Evolutionary conservation across 1,284 basidiomycete genomes (phyloP), one percentile per base, ranked within the genome.

Genomic region (Trichosporon inkin): DNA sequence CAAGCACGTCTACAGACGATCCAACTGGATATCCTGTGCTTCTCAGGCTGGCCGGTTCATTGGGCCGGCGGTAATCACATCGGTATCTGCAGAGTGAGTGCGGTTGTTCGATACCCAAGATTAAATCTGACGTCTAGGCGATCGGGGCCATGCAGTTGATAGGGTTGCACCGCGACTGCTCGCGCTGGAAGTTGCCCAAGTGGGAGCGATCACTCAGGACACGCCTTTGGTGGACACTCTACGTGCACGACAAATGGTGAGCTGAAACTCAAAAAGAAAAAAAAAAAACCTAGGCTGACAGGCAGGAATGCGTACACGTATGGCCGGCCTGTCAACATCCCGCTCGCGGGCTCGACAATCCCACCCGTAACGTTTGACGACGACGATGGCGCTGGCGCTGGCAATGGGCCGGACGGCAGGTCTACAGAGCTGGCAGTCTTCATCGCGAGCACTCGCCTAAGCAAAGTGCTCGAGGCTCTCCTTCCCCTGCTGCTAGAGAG

Each of bases 131-230:
- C 37, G 24, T 6, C 6, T 47, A 63, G 58, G 58, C 62, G 1
- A 56, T 69, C 6, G 66, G 66, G 1, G 61, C 62, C 1, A 53
- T 61, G 10, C 61, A 64, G 53, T 55, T 71, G 34, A 51, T 71
- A 2, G 69, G 68, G 2, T 58, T 71, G 10, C 64, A 71, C 39
- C 61, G 62, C 5, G 69, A 71, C 55, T 66, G 63, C 47, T 64
- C 67, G 16, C 39, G 52, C 0, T 69, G 68, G 68, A 62, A 60
- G 41, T 53, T 69, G 32, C 68, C 68, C 2, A 44, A 56, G 20
- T 69, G 68, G 68, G 68, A 69, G 47, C 57, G 64, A 3, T 56
- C 62, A 1, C 40, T 69, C 37, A 58, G 68, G 14, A 63, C 60
- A 19, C 60, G 68, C 5, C 53, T 69, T 2, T 69, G 68, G 68